Evolutionary conservation across 331 rosid genomes (phyloP), one percentile per base, ranked within the genome.

Genomic region (Pyrus hybrid): DNA sequence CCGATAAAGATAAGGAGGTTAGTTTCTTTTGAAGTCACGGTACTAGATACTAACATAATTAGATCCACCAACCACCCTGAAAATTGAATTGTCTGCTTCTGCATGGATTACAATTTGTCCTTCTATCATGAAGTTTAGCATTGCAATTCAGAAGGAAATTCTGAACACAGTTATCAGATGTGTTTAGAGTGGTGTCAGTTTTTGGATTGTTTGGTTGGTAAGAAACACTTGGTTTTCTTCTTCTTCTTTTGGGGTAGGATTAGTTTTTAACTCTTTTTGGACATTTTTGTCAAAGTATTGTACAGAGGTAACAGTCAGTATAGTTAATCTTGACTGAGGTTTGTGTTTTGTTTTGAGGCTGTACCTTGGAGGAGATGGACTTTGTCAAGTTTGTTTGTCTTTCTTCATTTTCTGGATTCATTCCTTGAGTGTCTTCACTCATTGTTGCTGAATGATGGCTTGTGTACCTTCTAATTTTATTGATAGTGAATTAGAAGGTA

Each of bases 1-100:
- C 90, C 8, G 90, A 88, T 68, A 70, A 86, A 73, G 97, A 92
- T 87, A 92, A 92, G 85, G 85, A 92, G 96, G 97, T 90, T 75
- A 64, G 72, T 77, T 71, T 58, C 7, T 18, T 20, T 49, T 26
- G 20, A 49, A 67, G 47, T 54, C 72, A 18, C 11, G 18, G 25
- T 23, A 35, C 35, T 53, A 41, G 37, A 20, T 69, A 33, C 62
- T 65, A 61, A 63, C 3, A 22, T 62, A 56, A 21, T 21, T 67
- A 26, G 33, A 10, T 71, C 56, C 21, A 49, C 57, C 61, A 1
- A 30, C 37, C 21, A 37, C 22, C 22, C 71, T 28, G 6, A n/a
- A 13, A 54, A 63, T 10, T 13, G 9, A 41, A 63, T 64, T 35
- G 3, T 72, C 22, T 28, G 35, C 28, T 5, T 13, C 18, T 64